phyloP scores from a whole-genome alignment of 129 eudicot genomes.

The Ambrosia trifida region DNA sequence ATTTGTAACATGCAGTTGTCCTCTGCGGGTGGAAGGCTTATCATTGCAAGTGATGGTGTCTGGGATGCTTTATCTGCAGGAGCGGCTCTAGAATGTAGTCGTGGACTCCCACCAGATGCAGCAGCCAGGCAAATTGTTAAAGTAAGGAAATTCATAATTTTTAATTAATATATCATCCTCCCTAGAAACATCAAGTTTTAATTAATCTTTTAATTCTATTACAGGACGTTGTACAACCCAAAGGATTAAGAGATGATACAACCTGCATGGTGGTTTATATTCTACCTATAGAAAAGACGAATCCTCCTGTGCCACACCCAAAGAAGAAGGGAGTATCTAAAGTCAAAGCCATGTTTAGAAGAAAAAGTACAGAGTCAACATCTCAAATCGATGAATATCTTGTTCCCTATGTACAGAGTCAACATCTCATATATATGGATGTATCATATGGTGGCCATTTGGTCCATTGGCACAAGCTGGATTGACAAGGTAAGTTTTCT shows the following conservation, averaged over 20 bases:
- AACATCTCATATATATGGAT: too few relatives aligned
- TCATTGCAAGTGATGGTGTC: constrained; percentile 90
- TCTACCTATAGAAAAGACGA: constrained; percentile 57
- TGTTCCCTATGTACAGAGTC: too few relatives aligned
- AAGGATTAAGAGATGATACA: constrained; percentile 91
- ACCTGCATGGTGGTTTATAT: constrained; percentile 89
- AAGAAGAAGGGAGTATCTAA: too few relatives aligned
- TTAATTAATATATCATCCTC: not conserved
- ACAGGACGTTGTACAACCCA: constrained; percentile 77
- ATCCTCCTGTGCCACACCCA: constrained; percentile 31
- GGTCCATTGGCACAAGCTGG: too few relatives aligned
- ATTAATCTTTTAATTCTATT: not conserved
- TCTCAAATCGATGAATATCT: too few relatives aligned
- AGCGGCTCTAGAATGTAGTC: constrained; percentile 66
- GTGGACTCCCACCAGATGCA: constrained; percentile 83
- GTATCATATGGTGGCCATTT: too few relatives aligned
- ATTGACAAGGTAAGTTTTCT: too few relatives aligned
- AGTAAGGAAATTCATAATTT: constrained; percentile 38
- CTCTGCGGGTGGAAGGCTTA: constrained; percentile 75
- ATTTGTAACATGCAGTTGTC: constrained; percentile 56
- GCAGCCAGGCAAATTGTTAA: constrained; percentile 88
- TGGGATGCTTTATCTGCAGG: constrained; percentile 92
- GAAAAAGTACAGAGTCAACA: too few relatives aligned
- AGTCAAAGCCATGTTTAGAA: too few relatives aligned
- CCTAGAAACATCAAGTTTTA: constrained; percentile 2